Base-by-base conservation (phyloP, 441 rosid genomes). In the Erodium chrysanthum region DNA sequence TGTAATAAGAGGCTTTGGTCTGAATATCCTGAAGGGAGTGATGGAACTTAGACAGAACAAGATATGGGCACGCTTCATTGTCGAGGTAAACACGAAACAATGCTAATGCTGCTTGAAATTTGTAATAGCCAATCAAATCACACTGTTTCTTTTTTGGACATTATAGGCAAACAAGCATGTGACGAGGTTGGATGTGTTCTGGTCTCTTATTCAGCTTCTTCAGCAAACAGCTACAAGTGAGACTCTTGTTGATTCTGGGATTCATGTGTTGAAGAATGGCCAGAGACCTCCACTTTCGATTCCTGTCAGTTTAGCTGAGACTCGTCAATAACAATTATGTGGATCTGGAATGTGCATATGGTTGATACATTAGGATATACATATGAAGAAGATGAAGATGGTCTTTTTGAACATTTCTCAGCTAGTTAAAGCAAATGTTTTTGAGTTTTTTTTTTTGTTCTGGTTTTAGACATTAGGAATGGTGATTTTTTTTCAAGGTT, bases 11-110 rank as follows among this genome's bases (percentile, higher is more conserved):
- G 90, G 94, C n/a, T 74, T 91, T 63, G 96, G 97, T 21, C 71
- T 91, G 77, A 83, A 85, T 68, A 86, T 94, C 73, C 27, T 88
- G 76, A 89, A 88, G 78, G 98, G 96, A 72, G 84, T 82, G 50
- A 86, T 88, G 90, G 97, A 90, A 72, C 73, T 73, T 67, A 80
- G 85, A 62, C 72, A 81, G 9, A 80, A 79, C 65, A 86, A 82
- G 70, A 83, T 87, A 52, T 91, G 96, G 98, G 84, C 96, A n/a
- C 90, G 76, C 50, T 89, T 91, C 76, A 77, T 89, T 4, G 94
- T 91, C 2, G 96, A 89, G 90, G 98, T 90, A 81, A 74, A 64
- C 37, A 64, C 10, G 17, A 61, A 73, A 67, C 25, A 22, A 25
- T 5, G 58, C 22, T 50, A 6, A 1, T 50, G 58, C 58, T 50